phyloP scores from a whole-genome alignment of 805 yeast species.

The Wickerhamomyces xylosicus region DNA sequence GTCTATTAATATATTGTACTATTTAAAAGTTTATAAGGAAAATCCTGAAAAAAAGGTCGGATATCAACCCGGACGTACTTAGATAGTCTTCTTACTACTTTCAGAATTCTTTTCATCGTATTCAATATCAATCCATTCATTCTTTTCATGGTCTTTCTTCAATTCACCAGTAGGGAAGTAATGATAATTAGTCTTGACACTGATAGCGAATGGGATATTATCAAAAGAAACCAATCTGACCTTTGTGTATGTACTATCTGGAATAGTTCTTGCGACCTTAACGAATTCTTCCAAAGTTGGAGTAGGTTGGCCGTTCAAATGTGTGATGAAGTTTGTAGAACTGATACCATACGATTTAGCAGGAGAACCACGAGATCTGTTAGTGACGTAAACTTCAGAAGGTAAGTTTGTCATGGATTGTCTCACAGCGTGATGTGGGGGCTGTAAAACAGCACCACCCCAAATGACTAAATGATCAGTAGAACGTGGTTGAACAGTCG shows the following conservation, averaged over 20 bases:
- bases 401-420: slow-evolving; percentile 74
- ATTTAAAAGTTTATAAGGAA: too few species aligned
- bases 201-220: slow-evolving; percentile 76
- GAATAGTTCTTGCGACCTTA: slow-evolving; percentile 53
- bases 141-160: slow-evolving; percentile 33
- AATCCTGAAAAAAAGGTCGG: too few species aligned
- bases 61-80: too few species aligned
- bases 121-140: slow-evolving; percentile 46
- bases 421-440: slow-evolving; percentile 88
- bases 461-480: slow-evolving; percentile 66
- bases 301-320: slow-evolving; percentile 70
- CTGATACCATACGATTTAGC: slow-evolving; percentile 74
- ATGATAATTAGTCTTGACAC: slow-evolving; percentile 80
- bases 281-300: slow-evolving; percentile 61
- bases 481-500: slow-evolving; percentile 49
- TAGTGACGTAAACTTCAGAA: slow-evolving; percentile 73
- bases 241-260: slow-evolving; percentile 75
- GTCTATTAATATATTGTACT: too few species aligned
- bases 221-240: slow-evolving; percentile 77
- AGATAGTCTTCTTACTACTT: slow-evolving; percentile 12
- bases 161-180: slow-evolving; percentile 71
- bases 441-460: slow-evolving; percentile 78
- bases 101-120: slow-evolving; percentile 27
- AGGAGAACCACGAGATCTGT: slow-evolving; percentile 74
- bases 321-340: slow-evolving; percentile 79